Base-by-base conservation (phyloP, 1,284 basidiomycete species). In the Kwoniella shivajii region DNA sequence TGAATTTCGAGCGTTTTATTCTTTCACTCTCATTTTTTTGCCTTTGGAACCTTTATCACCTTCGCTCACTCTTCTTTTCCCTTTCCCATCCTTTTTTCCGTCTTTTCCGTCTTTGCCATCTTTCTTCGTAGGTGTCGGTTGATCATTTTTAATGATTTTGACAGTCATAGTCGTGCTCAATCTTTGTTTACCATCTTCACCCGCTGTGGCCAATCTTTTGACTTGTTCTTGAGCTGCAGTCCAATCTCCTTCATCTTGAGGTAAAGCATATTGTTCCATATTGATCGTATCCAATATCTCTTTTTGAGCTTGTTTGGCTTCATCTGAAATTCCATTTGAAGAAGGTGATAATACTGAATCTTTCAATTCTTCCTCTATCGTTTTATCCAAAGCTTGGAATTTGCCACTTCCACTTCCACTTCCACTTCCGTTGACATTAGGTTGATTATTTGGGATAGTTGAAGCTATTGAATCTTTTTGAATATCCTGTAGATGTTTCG, bases 271-370 rank as follows among this genome's bases (percentile, higher is more conserved):
- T 90, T 88, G 87, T 78, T 82, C 84, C 65, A 96, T 77, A 78
- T 95, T 90, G 27, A 96, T 81, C 22, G 89, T 84, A 65, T 89
- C 85, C 52, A 97, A 86, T 82, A 95, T 85, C 75, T 88, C 88
- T 20, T 87, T 82, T 78, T 95, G 91, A 38, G 75, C 63, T 49
- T 72, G 59, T 57, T 70, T 69, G 42, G 73, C 70, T 44, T 79
- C 80, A 61, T 80, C 78, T 38, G 33, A 34, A 9, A 54, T 55
- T 1, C 50, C 60, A 14, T 60, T 62, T 37, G 27, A 39, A 26
- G 73, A 82, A 0, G 88, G 88, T 1, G 11, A 11, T 27, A 33
- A 16, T 22, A 34, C n/a, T 27, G 36, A 39, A 59, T 87, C 86
- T 41, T 86, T 82, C 11, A 95, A 80, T 74, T 84, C 82, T 55